Evolutionary conservation across 495 filamentous ascomycete species (phyloP).

Genomic region (Letharia columbiana): DNA sequence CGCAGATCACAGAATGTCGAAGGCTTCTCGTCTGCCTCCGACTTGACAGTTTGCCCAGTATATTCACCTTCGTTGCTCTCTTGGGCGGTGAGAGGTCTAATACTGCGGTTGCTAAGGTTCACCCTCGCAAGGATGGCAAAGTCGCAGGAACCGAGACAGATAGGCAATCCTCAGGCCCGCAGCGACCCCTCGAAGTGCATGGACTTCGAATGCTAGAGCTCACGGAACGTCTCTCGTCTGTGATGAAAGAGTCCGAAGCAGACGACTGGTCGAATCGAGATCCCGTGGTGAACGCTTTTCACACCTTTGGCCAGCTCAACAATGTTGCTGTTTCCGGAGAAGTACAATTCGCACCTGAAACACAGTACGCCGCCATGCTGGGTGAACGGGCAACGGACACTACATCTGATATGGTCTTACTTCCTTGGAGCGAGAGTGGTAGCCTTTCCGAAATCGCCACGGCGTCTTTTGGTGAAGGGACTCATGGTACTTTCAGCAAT

Average conservation of each 20-base stretch:
- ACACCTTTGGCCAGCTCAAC: constrained; percentile 76
- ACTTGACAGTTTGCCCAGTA: constrained; percentile 78
- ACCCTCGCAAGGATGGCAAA: constrained; percentile 27
- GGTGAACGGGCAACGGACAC: constrained; percentile 56
- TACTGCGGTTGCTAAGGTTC: constrained; percentile 36
- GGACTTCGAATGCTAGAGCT: constrained; percentile 81
- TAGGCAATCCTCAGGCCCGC: constrained; percentile 23
- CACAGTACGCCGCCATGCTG: constrained; percentile 70
- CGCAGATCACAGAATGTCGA: constrained; percentile 32
- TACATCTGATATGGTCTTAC: constrained; percentile 68
- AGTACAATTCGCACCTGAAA: constrained; percentile 66
- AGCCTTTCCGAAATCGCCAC: constrained; percentile 48
- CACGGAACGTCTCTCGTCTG: constrained; percentile 85
- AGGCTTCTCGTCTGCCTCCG: constrained; percentile 62
- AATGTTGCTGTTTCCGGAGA: constrained; percentile 76
- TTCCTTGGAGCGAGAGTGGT: constrained; percentile 89
- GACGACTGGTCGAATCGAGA: constrained; percentile 71
- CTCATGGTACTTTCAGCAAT: constrained; percentile 32
- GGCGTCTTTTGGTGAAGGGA: constrained; percentile 1
- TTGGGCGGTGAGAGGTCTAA: constrained; percentile 49
- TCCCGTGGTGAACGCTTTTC: constrained; percentile 86
- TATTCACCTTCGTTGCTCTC: constrained; percentile 77
- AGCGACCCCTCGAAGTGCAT: constrained; percentile 65
- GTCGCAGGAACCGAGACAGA: constrained; percentile 15
- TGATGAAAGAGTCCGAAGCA: constrained; percentile 85